A percentile compares a stretch with the other conserved stretches of the same genome.
These are phyloP conservation scores for Hericium erinaceus DNA, from an alignment of 768 basidiomycete genomes.

Conservation along the genomic window DNA sequence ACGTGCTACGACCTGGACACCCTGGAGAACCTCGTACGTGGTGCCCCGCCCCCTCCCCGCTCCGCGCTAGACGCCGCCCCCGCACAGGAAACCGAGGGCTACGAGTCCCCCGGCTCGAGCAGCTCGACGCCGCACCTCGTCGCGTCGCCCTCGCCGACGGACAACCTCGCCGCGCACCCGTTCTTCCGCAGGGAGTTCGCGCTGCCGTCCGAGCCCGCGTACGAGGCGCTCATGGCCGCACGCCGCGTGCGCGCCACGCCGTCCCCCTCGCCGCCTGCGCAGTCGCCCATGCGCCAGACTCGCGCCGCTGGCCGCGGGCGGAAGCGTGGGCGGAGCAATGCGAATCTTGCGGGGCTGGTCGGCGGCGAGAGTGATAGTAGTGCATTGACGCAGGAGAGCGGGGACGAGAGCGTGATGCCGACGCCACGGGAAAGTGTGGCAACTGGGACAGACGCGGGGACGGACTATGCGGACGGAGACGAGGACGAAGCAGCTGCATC, in stretches of 20 bases:
- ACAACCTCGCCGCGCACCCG: constrained; percentile 60
- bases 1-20: constrained; percentile 68
- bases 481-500: constrained; percentile 36
- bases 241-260: constrained; percentile 58
- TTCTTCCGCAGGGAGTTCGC: constrained; percentile 66
- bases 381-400: constrained; percentile 74
- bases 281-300: constrained; percentile 37
- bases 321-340: constrained; percentile 34
- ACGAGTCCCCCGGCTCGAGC: constrained; percentile 33
- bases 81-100: constrained; percentile 12
- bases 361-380: constrained; percentile 81
- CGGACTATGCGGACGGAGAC: constrained; percentile 56
- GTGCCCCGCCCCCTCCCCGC: background rate
- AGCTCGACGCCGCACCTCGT: constrained; percentile 36
- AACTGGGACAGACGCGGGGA: constrained; percentile 63
- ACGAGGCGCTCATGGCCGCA: constrained; percentile 50
- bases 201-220: constrained; percentile 48
- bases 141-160: constrained; percentile 58
- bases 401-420: constrained; percentile 54
- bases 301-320: constrained; percentile 28
- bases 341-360: constrained; percentile 59
- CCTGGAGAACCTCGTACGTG: constrained; percentile 58
- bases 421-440: constrained; percentile 59
- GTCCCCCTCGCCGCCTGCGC: constrained; percentile 48
- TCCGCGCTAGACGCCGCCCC: background rate